These are phyloP conservation scores for Globisporangium radiosum DNA, from an alignment of 352 stramenopile species.

Conservation along the genomic window DNA sequence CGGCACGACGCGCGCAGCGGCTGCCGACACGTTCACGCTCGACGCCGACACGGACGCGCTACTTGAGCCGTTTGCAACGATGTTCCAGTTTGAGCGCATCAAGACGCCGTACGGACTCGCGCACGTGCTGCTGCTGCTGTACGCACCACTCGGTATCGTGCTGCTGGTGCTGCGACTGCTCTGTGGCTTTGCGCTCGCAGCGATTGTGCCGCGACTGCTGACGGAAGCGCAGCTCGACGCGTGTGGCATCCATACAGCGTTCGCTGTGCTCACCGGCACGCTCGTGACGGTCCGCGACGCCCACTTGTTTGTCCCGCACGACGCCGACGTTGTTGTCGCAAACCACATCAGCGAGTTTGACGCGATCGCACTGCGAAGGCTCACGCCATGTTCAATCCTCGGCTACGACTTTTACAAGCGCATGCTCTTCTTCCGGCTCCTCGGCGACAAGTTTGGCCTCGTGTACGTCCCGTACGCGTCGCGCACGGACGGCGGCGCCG, in stretches of 20 bases:
- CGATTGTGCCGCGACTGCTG: constrained; percentile 35
- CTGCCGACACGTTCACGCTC: constrained; percentile 11
- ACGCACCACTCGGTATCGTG: constrained; percentile 45
- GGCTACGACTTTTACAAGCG: constrained; percentile 85
- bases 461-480: constrained; percentile 70
- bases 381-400: constrained; percentile 48
- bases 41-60: constrained; percentile 27
- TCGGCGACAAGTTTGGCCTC: constrained; percentile 53
- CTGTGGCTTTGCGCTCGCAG: constrained; percentile 31
- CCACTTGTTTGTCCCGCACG: constrained; percentile 23
- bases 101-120: constrained; percentile 32
- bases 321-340: constrained; percentile 42
- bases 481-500: constrained; percentile 38
- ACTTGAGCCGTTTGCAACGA: constrained; percentile 33
- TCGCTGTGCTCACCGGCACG: constrained; percentile 39
- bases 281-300: constrained; percentile 32
- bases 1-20: constrained; percentile 1
- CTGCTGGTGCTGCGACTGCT: constrained; percentile 35
- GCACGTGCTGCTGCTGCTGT: constrained; percentile 49
- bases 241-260: constrained; percentile 29
- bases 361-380: constrained; percentile 33
- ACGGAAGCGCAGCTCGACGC: constrained; percentile 42
- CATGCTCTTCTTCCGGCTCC: constrained; percentile 60
- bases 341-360: constrained; percentile 81
- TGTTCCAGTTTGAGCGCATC: constrained; percentile 71